phyloP scores from a whole-genome alignment of 2,329 filamentous ascomycete genomes.

The Diplodia scrobiculata region DNA sequence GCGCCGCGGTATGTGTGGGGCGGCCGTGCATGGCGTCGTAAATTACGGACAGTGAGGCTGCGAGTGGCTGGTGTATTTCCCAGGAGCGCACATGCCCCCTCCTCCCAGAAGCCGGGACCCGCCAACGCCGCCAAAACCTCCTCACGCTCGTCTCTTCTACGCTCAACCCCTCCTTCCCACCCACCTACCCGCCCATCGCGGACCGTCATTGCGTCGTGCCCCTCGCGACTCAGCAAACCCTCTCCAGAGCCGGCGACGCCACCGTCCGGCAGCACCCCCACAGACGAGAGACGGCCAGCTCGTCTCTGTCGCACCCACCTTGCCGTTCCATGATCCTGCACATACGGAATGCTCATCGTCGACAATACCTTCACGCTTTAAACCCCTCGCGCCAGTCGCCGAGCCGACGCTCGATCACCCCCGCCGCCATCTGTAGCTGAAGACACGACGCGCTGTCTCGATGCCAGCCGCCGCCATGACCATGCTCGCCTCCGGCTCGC shows the following conservation, averaged over 20 bases:
- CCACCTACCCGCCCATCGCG: constrained; percentile 11
- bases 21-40: constrained; percentile 16
- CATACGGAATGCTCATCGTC: constrained; percentile 29
- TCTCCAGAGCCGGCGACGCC: constrained; percentile 11
- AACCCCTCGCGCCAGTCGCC: constrained; percentile 28
- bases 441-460: constrained; percentile 27
- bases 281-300: constrained; percentile 28
- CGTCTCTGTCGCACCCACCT: constrained; percentile 29
- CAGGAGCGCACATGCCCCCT: constrained; percentile 23
- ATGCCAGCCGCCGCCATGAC: constrained; percentile 67
- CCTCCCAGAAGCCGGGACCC: constrained; percentile 21
- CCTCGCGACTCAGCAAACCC: not conserved
- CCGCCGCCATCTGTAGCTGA: constrained; percentile 23
- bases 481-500: constrained; percentile 65
- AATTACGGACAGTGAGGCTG: constrained; percentile 24
- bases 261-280: constrained; percentile 14
- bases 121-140: constrained; percentile 23
- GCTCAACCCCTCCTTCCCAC: constrained; percentile 22
- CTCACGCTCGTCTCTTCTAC: constrained; percentile 22
- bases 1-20: constrained; percentile 25
- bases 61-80: constrained; percentile 25
- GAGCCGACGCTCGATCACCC: constrained; percentile 27
- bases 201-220: constrained; percentile 25
- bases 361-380: constrained; percentile 29
- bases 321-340: constrained; percentile 29